Conservation (phyloP, 2,329 filamentous ascomycete genomes). For the Aspergillus pseudotamarii region DNA sequence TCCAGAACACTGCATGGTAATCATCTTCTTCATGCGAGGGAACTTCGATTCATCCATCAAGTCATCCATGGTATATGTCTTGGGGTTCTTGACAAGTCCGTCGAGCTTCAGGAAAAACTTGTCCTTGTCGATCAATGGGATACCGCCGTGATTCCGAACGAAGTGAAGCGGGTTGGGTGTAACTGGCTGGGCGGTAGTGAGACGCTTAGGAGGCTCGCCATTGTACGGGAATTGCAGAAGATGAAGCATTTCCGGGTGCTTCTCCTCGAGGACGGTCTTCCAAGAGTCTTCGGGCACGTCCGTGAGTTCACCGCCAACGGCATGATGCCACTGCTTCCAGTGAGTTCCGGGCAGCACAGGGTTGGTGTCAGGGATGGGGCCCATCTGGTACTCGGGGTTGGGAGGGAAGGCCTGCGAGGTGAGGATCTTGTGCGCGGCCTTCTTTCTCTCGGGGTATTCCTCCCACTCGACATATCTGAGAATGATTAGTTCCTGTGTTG, state of each 20-base stretch:
- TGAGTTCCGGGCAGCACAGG: conserved; percentile 59
- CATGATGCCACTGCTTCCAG: conserved; percentile 63
- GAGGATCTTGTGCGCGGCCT: conserved; percentile 59
- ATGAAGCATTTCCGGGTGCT: conserved; percentile 63
- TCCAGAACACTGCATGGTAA: conserved; percentile 69
- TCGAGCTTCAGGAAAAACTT: conserved; percentile 59
- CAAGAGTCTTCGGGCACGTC: conserved; percentile 61
- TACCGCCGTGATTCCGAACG: conserved; percentile 72
- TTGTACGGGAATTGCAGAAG: conserved; percentile 67
- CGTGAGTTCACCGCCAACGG: conserved; percentile 51
- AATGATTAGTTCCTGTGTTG: neutral
- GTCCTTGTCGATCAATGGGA: conserved; percentile 65
- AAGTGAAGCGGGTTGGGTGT: conserved; percentile 68
- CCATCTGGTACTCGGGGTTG: conserved; percentile 59
- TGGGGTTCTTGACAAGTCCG: conserved; percentile 63
- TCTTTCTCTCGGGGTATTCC: conserved; percentile 68
- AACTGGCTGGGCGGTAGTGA: conserved; percentile 58
- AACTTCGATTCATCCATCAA: conserved; percentile 63
- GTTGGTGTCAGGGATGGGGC: conserved; percentile 59
- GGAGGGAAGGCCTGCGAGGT: conserved; percentile 54
- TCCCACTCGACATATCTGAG: conserved; percentile 69
- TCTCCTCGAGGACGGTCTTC: conserved; percentile 59
- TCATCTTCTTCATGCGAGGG: conserved; percentile 59
- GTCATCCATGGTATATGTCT: conserved; percentile 60
- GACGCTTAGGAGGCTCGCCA: conserved; percentile 62